Percentiles rank a stretch among this genome's conserved stretches.
These are phyloP conservation scores for Colletotrichum sp. DNA, from an alignment of 2,329 filamentous ascomycete genomes.

Conservation along the genomic window DNA sequence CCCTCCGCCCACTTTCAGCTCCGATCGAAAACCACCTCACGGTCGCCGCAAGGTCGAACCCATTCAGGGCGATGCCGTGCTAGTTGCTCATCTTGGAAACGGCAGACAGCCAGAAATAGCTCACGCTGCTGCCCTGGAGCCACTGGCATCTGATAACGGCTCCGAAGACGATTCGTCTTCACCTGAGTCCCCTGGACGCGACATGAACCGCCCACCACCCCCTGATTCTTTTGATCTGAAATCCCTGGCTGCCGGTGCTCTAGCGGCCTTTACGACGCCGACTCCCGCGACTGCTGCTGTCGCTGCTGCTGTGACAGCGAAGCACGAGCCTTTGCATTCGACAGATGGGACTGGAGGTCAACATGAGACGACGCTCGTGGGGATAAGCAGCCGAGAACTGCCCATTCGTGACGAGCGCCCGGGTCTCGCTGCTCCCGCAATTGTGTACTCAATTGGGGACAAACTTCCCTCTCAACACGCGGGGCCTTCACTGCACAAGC, in stretches of 20 bases:
- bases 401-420: constrained; percentile 37
- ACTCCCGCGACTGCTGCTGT: constrained; percentile 18
- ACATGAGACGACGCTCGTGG: background rate
- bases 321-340: background rate
- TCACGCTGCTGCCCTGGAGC: constrained; percentile 55
- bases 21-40: constrained; percentile 53
- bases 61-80: constrained; percentile 68
- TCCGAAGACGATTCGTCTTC: constrained; percentile 19
- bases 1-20: constrained; percentile 45
- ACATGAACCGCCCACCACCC: background rate
- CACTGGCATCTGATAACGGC: constrained; percentile 44
- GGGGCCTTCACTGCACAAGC: background rate
- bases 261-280: constrained; percentile 29
- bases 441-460: constrained; percentile 8
- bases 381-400: constrained; percentile 31
- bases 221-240: constrained; percentile 29
- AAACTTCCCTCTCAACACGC: background rate
- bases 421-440: constrained; percentile 5
- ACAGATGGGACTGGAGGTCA: background rate
- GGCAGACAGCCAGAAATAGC: constrained; percentile 71
- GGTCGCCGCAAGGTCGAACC: constrained; percentile 58
- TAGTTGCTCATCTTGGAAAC: constrained; percentile 68
- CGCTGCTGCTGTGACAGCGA: constrained; percentile 17
- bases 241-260: constrained; percentile 34
- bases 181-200: constrained; percentile 13